Evolutionary conservation across 768 basidiomycete genomes (phyloP).

Genomic region (Rhizopogon salebrosus): DNA sequence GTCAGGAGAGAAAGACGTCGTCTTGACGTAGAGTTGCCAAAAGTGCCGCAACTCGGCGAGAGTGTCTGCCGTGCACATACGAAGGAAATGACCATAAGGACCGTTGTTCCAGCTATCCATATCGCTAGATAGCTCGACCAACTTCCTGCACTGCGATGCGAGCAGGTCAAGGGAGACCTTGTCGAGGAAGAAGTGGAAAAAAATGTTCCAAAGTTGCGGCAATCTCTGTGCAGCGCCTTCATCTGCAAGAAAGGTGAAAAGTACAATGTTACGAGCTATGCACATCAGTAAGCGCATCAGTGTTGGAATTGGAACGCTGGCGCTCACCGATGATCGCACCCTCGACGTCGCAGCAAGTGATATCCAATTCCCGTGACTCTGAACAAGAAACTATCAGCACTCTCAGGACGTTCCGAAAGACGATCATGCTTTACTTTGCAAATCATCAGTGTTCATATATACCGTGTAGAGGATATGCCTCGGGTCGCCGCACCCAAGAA

Average conservation of each 20-base stretch:
- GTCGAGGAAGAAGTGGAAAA: slow-evolving; percentile 25
- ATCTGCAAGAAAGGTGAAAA: slow-evolving; percentile 25
- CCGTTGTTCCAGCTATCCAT: slow-evolving; percentile 20
- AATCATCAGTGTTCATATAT: slow-evolving; percentile 8
- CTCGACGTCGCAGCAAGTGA: slow-evolving; percentile 27
- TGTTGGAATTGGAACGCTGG: background rate
- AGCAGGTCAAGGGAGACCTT: slow-evolving; percentile 18
- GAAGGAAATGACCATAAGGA: slow-evolving; percentile 22
- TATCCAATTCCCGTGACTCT: slow-evolving; percentile 21
- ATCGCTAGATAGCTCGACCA: slow-evolving; percentile 11
- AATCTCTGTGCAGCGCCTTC: slow-evolving; percentile 10
- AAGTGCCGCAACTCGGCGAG: slow-evolving; percentile 16
- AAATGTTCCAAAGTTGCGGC: slow-evolving; percentile 25
- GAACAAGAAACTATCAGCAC: background rate
- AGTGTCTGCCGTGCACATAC: slow-evolving; percentile 17
- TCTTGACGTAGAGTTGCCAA: slow-evolving; percentile 16
- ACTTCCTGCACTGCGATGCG: slow-evolving; percentile 22
- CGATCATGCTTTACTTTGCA: background rate
- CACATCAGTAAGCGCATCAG: background rate
- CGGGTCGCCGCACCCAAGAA: slow-evolving; percentile 55
- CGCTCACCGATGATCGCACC: slow-evolving; percentile 23
- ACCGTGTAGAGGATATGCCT: slow-evolving; percentile 49
- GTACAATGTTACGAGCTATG: slow-evolving; percentile 24
- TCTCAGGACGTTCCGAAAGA: background rate
- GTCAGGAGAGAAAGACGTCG: slow-evolving; percentile 9